Evolutionary conservation across 2,329 filamentous ascomycete genomes (phyloP).

Genomic region (Blastomyces emzantsi): DNA sequence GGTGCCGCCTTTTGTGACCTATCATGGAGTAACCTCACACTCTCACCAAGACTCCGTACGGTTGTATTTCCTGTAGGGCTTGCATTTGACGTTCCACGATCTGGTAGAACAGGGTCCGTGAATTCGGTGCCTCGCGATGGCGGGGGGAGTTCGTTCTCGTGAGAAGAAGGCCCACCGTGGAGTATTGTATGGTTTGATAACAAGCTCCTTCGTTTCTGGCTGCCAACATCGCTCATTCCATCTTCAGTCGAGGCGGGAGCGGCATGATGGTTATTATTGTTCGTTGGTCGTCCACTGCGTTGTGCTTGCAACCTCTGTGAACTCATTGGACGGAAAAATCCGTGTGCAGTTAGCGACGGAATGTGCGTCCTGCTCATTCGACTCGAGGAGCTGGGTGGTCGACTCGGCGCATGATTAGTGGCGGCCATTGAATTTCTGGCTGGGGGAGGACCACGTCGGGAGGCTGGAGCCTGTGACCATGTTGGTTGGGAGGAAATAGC

Average conservation of each 20-base stretch:
- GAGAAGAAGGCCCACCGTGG: constrained; percentile 30
- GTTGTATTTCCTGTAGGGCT: constrained; percentile 57
- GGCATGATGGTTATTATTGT: constrained; percentile 20
- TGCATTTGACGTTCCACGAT: constrained; percentile 63
- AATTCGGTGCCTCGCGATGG: constrained; percentile 75
- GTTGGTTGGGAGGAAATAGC: constrained; percentile 42
- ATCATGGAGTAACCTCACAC: constrained; percentile 64
- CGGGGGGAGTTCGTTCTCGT: constrained; percentile 44
- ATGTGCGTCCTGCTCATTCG: constrained; percentile 77
- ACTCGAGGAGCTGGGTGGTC: constrained; percentile 51
- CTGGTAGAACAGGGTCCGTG: constrained; percentile 63
- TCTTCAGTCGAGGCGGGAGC: constrained; percentile 31
- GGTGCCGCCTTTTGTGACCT: constrained; percentile 33
- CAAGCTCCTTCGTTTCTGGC: constrained; percentile 50
- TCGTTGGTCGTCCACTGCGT: constrained; percentile 51
- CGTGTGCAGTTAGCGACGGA: constrained; percentile 76
- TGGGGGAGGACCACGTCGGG: constrained; percentile 46
- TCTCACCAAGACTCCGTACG: constrained; percentile 61
- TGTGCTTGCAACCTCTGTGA: constrained; percentile 91
- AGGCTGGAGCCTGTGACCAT: constrained; percentile 49
- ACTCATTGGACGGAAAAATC: constrained; percentile 95
- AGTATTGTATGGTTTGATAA: constrained; percentile 44
- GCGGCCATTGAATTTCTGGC: constrained; percentile 30
- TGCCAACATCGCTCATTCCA: constrained; percentile 37
- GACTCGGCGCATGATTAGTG: constrained; percentile 32